Evolutionary conservation across 768 basidiomycete genomes (phyloP).

Genomic region (Mycena epipterygia): DNA sequence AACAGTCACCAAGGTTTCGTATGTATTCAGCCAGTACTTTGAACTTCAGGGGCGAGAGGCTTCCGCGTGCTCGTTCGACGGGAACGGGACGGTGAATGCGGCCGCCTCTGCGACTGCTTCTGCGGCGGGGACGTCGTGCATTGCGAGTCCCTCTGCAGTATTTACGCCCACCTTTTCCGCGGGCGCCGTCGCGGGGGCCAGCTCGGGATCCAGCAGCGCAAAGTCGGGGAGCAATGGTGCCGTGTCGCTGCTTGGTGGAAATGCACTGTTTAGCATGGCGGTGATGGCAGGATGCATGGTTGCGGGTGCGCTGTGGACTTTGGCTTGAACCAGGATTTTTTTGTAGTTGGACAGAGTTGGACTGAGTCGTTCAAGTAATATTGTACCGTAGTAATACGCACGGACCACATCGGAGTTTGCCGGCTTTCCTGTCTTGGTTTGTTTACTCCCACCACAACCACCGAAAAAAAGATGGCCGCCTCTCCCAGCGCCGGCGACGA

Average conservation of each 20-base stretch:
- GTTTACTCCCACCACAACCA: constrained; percentile 6
- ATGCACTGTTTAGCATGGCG: constrained; percentile 54
- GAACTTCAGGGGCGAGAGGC: constrained; percentile 51
- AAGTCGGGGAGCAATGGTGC: not conserved
- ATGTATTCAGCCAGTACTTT: constrained; percentile 62
- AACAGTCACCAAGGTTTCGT: constrained; percentile 83
- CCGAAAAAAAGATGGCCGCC: constrained; percentile 30
- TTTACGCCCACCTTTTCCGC: constrained; percentile 65
- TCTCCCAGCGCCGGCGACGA: constrained; percentile 36
- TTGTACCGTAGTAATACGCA: no score
- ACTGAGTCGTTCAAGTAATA: no score
- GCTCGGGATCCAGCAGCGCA: not conserved
- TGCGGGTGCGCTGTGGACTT: constrained; percentile 53
- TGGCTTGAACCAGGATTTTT: constrained; percentile 39
- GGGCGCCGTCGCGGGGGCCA: constrained; percentile 33
- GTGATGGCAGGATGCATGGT: constrained; percentile 54
- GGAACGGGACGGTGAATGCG: constrained; percentile 85
- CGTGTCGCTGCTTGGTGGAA: constrained; percentile 27
- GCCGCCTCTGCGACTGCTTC: constrained; percentile 60
- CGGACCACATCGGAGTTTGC: constrained; percentile 15
- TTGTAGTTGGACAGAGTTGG: no score
- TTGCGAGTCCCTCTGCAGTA: constrained; percentile 72
- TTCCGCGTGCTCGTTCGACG: constrained; percentile 82
- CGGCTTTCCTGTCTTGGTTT: not conserved
- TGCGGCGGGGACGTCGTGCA: constrained; percentile 74